These are phyloP conservation scores for Calonectria honghensis DNA, from an alignment of 2,329 filamentous ascomycete genomes.

Conservation along the genomic window DNA sequence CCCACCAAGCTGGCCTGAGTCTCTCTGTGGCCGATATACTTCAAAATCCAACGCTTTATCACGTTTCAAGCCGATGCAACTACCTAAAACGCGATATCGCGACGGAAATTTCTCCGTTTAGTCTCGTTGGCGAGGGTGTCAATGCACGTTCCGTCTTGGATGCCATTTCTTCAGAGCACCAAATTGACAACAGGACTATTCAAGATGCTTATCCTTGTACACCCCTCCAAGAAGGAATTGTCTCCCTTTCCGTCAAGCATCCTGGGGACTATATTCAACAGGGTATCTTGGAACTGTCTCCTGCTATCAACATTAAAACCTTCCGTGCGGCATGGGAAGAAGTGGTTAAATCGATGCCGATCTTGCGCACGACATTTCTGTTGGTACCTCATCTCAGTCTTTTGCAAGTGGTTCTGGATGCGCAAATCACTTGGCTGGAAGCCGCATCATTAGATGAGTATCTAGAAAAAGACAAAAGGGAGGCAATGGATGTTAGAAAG, in stretches of 20 bases:
- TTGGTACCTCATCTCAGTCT: neutral
- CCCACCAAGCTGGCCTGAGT: conserved; percentile 30
- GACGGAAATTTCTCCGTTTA: neutral
- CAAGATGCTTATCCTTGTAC: conserved; percentile 61
- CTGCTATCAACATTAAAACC: conserved; percentile 14
- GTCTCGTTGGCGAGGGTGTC: neutral
- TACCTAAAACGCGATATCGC: neutral
- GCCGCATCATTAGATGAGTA: conserved; percentile 3
- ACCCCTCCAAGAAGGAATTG: conserved; percentile 59
- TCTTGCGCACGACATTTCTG: conserved; percentile 62
- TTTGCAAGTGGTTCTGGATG: conserved; percentile 36
- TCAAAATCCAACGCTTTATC: neutral
- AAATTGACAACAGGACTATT: conserved; percentile 22
- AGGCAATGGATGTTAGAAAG: conserved; percentile 31
- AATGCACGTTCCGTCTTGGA: neutral
- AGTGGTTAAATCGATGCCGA: conserved; percentile 40
- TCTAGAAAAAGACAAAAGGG: conserved; percentile 16
- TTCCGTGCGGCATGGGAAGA: conserved; percentile 44
- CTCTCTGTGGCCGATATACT: conserved; percentile 43
- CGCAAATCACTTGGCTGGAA: conserved; percentile 27
- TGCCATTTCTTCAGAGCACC: neutral
- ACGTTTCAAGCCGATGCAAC: neutral
- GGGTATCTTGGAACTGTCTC: conserved; percentile 39
- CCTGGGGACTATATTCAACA: conserved; percentile 47
- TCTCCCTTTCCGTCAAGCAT: conserved; percentile 54